Conservation (phyloP, 352 stramenopile species). For the Vaucheria bursata region DNA sequence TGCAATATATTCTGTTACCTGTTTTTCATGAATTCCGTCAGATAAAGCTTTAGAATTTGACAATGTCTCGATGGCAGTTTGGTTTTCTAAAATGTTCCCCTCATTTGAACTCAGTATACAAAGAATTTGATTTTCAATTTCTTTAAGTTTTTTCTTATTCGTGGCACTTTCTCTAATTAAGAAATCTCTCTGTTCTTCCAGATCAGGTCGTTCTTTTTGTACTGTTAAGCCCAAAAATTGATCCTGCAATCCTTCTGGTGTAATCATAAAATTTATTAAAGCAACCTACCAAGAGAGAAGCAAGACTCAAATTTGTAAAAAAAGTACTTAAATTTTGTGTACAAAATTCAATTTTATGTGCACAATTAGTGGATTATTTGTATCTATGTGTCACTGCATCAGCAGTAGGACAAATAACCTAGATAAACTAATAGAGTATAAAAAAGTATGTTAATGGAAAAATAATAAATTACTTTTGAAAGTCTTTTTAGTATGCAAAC, state of each 20-base stretch:
- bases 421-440: no score
- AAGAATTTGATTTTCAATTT: conserved; percentile 84
- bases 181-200: conserved; percentile 83
- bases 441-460: no score
- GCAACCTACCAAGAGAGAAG: no score
- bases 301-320: no score
- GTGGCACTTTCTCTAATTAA: conserved; percentile 78
- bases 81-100: conserved; percentile 84
- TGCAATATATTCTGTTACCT: no score
- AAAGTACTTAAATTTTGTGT: no score
- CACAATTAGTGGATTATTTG: no score
- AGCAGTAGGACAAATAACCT: no score
- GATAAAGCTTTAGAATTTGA: conserved; percentile 66
- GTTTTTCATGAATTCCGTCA: conserved; percentile 83
- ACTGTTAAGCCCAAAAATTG: conserved; percentile 83
- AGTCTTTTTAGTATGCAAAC: no score
- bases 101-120: conserved; percentile 76
- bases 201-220: conserved; percentile 73
- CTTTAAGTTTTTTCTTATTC: conserved; percentile 78
- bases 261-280: conserved; percentile 90
- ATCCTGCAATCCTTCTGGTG: conserved; percentile 76
- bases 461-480: no score
- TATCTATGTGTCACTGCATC: no score
- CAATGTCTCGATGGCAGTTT: conserved; percentile 81
- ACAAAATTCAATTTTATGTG: no score